A percentile compares a stretch with the other conserved stretches of the same genome.
These are phyloP conservation scores for Delitschia confertaspora DNA, from an alignment of 495 filamentous ascomycete genomes.

Conservation along the genomic window DNA sequence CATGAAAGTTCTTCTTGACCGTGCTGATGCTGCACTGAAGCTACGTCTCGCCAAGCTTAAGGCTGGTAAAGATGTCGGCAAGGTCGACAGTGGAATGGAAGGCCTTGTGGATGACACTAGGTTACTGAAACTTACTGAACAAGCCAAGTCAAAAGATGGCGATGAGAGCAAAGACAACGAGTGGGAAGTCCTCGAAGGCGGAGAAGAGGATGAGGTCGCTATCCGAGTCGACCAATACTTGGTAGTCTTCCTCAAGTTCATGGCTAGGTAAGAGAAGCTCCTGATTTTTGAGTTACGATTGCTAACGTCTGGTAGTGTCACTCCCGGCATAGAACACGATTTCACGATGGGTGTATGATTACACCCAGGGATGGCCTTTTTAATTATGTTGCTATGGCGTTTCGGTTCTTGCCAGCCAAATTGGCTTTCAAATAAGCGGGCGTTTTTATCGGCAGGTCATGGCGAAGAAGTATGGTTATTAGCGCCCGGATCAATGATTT, in stretches of 20 bases:
- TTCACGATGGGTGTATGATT: conserved; percentile 89
- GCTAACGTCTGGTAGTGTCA: conserved; percentile 48
- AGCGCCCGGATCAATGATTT: no score
- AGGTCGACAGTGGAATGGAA: conserved; percentile 53
- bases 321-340: conserved; percentile 94
- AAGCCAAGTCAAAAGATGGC: conserved; percentile 34
- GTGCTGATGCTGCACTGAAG: conserved; percentile 87
- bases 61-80: conserved; percentile 44
- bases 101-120: conserved; percentile 55
- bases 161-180: conserved; percentile 54
- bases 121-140: conserved; percentile 36
- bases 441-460: no score
- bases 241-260: conserved; percentile 97
- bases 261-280: conserved; percentile 49
- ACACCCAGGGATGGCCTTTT: no score
- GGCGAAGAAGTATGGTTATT: no score
- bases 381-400: no score
- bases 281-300: background rate
- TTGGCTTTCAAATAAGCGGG: no score
- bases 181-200: conserved; percentile 67
- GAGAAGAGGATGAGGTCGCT: conserved; percentile 71
- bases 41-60: conserved; percentile 73
- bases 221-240: conserved; percentile 96
- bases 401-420: no score
- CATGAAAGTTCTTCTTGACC: conserved; percentile 96